These are phyloP conservation scores for Aspergillus latus DNA, from an alignment of 2,329 filamentous ascomycete genomes.

Conservation along the genomic window DNA sequence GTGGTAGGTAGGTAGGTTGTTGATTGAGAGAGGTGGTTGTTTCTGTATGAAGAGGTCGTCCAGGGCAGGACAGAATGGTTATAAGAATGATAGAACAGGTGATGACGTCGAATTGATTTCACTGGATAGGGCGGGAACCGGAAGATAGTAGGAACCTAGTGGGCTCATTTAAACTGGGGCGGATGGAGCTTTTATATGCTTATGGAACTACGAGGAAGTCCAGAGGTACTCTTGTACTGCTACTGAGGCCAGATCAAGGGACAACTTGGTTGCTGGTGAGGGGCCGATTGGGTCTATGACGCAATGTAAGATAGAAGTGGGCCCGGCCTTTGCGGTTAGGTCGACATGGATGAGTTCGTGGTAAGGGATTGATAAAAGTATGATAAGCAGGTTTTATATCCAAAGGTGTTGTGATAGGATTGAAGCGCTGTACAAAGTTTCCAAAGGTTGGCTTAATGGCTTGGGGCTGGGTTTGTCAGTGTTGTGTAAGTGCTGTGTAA, in stretches of 20 bases:
- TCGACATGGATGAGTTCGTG: neutral
- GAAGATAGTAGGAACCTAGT: neutral
- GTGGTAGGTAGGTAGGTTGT: neutral
- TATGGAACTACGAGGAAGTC: neutral
- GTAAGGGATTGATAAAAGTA: neutral
- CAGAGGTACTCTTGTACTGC: neutral
- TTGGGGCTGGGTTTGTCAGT: neutral
- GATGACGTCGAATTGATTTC: slow-evolving; percentile 8
- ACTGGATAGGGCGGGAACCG: neutral
- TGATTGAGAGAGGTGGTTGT: neutral
- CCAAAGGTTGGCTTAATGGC: neutral
- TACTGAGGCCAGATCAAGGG: too few species aligned
- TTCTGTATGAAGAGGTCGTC: neutral
- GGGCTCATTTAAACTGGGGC: neutral
- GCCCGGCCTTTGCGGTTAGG: neutral
- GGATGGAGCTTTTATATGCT: slow-evolving; percentile 3
- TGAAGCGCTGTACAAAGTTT: neutral
- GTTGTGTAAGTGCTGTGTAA: neutral
- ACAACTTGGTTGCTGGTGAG: neutral
- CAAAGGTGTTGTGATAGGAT: neutral
- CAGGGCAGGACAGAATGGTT: too few species aligned
- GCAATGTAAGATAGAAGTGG: slow-evolving; percentile 10
- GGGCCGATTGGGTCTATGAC: slow-evolving; percentile 17
- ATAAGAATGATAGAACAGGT: neutral
- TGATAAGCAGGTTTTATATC: neutral